Conservation (phyloP, 208 protist species). For the Trypanosoma caninum region DNA sequence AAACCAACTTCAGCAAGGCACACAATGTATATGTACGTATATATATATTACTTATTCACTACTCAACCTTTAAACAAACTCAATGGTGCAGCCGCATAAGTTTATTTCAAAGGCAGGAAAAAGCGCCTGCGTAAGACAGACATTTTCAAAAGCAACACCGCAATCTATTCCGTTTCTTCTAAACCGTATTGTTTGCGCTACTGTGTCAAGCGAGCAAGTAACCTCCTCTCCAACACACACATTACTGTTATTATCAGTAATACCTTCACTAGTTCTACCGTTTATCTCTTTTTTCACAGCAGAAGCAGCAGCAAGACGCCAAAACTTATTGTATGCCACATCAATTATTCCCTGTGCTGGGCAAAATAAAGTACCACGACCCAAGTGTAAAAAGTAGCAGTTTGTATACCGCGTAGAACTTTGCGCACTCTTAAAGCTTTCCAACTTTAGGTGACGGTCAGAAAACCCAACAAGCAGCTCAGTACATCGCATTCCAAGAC, state of each 20-base stretch:
- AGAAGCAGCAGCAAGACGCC: neutral
- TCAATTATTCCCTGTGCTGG: constrained; percentile 28
- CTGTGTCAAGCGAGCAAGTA: constrained; percentile 26
- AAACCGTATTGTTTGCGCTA: constrained; percentile 30
- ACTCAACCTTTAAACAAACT: constrained; percentile 37
- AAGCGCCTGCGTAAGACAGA: constrained; percentile 30
- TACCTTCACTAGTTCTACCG: neutral
- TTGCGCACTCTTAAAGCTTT: constrained; percentile 38
- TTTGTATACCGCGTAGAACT: constrained; percentile 38
- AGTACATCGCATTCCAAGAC: constrained; percentile 9
- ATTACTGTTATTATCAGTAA: neutral
- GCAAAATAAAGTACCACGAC: constrained; percentile 30
- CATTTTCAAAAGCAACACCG: constrained; percentile 37
- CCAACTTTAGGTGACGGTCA: constrained; percentile 45
- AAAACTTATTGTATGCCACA: constrained; percentile 8
- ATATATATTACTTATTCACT: no score
- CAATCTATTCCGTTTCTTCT: constrained; percentile 42
- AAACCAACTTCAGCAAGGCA: neutral
- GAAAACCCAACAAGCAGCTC: constrained; percentile 48
- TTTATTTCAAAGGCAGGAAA: constrained; percentile 62
- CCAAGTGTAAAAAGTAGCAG: constrained; percentile 50
- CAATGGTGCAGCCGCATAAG: constrained; percentile 29
- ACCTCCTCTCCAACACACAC: constrained; percentile 39
- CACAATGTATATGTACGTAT: no score
- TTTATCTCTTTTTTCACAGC: neutral